These are phyloP conservation scores for Debaryomyces singareniensis DNA, from an alignment of 1,139 yeast species.

Conservation along the genomic window DNA sequence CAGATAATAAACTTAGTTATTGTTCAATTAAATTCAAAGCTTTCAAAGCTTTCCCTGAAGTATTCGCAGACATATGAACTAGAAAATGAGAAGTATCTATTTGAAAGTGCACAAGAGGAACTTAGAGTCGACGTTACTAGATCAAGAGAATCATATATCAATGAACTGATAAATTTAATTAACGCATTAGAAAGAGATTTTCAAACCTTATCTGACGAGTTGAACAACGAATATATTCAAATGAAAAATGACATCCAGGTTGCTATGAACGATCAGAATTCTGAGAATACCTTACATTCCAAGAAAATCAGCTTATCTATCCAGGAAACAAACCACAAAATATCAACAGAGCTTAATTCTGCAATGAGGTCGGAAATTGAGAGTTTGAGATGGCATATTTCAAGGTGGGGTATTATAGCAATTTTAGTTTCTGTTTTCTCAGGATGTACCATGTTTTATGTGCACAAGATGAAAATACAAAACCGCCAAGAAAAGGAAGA, in stretches of 20 bases:
- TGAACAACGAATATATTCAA: slow-evolving; percentile 62
- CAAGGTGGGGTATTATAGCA: slow-evolving; percentile 76
- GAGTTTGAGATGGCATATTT: slow-evolving; percentile 86
- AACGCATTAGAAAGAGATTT: slow-evolving; percentile 69
- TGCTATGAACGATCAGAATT: slow-evolving; percentile 79
- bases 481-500: slow-evolving; percentile 20
- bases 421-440: slow-evolving; percentile 40
- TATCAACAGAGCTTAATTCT: slow-evolving; percentile 74
- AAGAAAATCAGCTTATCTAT: slow-evolving; percentile 63
- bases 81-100: slow-evolving; percentile 80
- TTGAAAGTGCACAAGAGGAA: slow-evolving; percentile 91
- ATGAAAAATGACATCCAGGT: slow-evolving; percentile 74
- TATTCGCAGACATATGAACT: slow-evolving; percentile 65
- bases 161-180: slow-evolving; percentile 61
- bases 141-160: slow-evolving; percentile 64
- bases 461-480: slow-evolving; percentile 22
- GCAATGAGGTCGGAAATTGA: slow-evolving; percentile 85
- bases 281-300: slow-evolving; percentile 74
- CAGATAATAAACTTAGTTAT: slow-evolving; percentile 45
- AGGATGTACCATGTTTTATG: slow-evolving; percentile 37
- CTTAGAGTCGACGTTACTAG: slow-evolving; percentile 72
- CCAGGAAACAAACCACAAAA: slow-evolving; percentile 82
- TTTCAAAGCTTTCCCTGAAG: slow-evolving; percentile 51
- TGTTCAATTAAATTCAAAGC: slow-evolving; percentile 45
- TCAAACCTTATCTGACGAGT: slow-evolving; percentile 67